phyloP scores from a whole-genome alignment of 768 basidiomycete genomes.

The Boletus bicolor region DNA sequence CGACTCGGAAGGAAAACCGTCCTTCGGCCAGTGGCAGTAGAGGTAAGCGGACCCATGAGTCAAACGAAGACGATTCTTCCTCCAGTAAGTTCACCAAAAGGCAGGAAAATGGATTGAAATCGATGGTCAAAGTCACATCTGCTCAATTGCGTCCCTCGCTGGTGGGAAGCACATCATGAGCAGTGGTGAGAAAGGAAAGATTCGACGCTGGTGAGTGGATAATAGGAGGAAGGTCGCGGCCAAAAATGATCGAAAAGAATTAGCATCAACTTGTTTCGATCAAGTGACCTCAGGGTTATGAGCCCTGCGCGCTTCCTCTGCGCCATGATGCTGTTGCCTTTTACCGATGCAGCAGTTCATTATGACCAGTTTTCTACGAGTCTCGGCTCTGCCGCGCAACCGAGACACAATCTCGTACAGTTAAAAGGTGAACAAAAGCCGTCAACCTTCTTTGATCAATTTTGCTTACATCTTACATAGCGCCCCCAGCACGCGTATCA shows the following conservation, averaged over 20 bases:
- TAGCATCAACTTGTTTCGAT: slow-evolving; percentile 47
- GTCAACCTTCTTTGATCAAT: background rate
- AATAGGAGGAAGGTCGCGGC: too few relatives aligned
- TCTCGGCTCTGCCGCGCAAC: too few relatives aligned
- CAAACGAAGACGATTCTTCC: background rate
- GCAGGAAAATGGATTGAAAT: background rate
- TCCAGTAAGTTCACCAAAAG: background rate
- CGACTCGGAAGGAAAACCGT: too few relatives aligned
- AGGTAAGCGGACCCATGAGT: background rate
- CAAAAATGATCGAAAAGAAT: background rate
- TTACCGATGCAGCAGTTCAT: fast-evolving
- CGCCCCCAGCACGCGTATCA: background rate
- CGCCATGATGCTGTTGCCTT: slow-evolving; percentile 39
- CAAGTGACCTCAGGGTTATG: slow-evolving; percentile 49
- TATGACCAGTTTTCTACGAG: too few relatives aligned
- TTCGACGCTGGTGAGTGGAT: background rate
- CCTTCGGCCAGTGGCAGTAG: too few relatives aligned
- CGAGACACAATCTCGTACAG: too few relatives aligned
- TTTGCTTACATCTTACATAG: background rate
- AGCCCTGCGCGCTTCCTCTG: slow-evolving; percentile 49
- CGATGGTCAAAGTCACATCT: background rate
- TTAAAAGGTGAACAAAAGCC: background rate
- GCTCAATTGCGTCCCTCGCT: background rate
- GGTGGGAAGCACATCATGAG: background rate
- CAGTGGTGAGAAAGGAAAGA: background rate